Percentiles rank a stretch among this genome's conserved stretches.
phyloP scores from a whole-genome alignment of 2,329 filamentous ascomycete species.

The Stagonosporopsis tanaceti region DNA sequence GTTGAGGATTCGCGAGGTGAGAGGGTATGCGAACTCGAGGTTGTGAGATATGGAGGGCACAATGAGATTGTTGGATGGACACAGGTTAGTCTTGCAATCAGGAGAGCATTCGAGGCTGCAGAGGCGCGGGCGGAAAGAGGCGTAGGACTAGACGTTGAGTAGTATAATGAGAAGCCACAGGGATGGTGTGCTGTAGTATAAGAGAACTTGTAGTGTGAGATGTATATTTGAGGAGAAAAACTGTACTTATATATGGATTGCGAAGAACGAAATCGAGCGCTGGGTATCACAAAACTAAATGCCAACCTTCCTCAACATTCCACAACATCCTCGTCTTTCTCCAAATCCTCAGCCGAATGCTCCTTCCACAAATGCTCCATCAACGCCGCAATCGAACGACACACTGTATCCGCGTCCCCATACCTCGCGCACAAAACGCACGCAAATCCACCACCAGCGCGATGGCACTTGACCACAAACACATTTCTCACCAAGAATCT shows the following conservation, averaged over 20 bases:
- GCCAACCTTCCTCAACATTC: conserved; percentile 11
- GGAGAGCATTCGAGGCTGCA: conserved; percentile 71
- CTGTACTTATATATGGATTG: too few species aligned
- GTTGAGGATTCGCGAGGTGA: conserved; percentile 39
- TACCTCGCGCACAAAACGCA: conserved; percentile 41
- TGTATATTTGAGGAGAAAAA: too few species aligned
- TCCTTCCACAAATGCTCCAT: conserved; percentile 48
- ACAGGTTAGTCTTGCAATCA: conserved; percentile 69
- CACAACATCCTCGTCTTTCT: conserved; percentile 37
- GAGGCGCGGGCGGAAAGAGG: conserved; percentile 52
- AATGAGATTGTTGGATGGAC: conserved; percentile 73
- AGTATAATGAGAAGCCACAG: neutral
- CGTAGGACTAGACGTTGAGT: conserved; percentile 17
- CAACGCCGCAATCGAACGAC: conserved; percentile 31
- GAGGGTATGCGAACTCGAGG: conserved; percentile 51
- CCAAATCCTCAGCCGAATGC: conserved; percentile 39
- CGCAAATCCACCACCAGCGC: conserved; percentile 39
- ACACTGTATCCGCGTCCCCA: conserved; percentile 39
- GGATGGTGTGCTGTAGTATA: too few species aligned
- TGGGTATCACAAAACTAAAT: conserved; percentile 1
- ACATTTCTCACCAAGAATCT: conserved; percentile 38
- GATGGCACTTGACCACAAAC: conserved; percentile 46
- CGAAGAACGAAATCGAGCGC: neutral
- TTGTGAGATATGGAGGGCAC: conserved; percentile 62
- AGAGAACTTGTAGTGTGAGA: too few species aligned